Base-by-base conservation (phyloP, 2,329 filamentous ascomycete genomes). In the Diaporthe sp. region DNA sequence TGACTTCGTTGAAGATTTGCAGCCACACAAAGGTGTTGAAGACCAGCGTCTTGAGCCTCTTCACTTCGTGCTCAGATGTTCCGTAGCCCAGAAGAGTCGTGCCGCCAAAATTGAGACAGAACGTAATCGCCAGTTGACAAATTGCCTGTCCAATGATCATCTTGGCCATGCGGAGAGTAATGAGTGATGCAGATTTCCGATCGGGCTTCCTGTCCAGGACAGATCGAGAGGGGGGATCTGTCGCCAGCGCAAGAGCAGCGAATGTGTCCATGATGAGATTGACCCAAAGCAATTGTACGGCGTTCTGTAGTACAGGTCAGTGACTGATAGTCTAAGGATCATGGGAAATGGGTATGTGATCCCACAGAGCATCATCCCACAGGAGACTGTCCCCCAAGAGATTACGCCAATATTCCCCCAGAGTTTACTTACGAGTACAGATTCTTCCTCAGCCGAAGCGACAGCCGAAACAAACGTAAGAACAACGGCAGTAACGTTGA, bases 1-100 rank as follows among this genome's bases (percentile, higher is more conserved):
- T 96, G 84, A 94, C 89, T 79, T 93, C 89, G 82, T 96, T 96
- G 87, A 97, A 96, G 77, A 96, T 95, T 78, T 95, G 93, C 91
- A 96, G 94, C 93, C 93, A 96, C 72, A 95, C 93, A 78, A 95
- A 96, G 0, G 92, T 93, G 84, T 96, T 96, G 88, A 96, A 96
- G 28, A 96, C 90, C 33, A 95, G 87, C 2, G 93, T 94, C 55
- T 88, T 84, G 64, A 94, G 85, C 75, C 87, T 22, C 91, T 92
- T 69, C 71, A 89, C 83, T 30, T 89, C 82, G 33, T 85, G 79
- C 40, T 85, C 82, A 9, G 83, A 80, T 0, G 79, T 72, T 52
- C 84, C 84, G 78, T 92, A 92, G 10, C 85, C 85, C n/a, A 95
- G 84, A 19, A 95, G 91, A 0, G 80, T 82, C 33, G 85, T 81